Percentiles rank a stretch among this genome's conserved stretches.
phyloP scores from a whole-genome alignment of 352 stramenopile genomes.

The Albugo candida region DNA sequence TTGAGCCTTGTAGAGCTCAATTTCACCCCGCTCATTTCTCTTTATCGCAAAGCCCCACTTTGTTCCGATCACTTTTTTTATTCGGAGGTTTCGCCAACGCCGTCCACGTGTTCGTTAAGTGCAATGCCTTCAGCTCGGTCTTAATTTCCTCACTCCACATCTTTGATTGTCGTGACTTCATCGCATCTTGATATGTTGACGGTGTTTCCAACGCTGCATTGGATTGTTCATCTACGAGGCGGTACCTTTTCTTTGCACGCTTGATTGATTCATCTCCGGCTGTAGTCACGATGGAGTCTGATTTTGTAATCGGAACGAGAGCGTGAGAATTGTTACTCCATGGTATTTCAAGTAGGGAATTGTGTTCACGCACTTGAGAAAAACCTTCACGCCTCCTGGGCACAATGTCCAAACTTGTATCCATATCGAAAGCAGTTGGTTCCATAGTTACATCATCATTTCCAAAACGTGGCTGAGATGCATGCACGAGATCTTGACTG shows the following conservation, averaged over 20 bases:
- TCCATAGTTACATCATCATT: no score
- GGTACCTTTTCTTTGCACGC: no score
- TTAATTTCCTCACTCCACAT: conserved; percentile 2
- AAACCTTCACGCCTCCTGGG: no score
- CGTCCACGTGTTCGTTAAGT: conserved; percentile 9
- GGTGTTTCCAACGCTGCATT: not conserved
- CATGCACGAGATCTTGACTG: no score
- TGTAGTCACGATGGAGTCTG: no score
- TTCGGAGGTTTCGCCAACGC: not conserved
- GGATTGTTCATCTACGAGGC: no score
- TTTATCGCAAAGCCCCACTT: conserved; percentile 8
- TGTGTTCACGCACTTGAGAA: no score
- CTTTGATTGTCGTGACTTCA: not conserved
- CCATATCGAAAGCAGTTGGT: not conserved
- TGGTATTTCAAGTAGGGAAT: no score
- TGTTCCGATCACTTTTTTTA: conserved; percentile 1
- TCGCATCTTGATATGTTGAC: not conserved
- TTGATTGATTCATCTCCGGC: no score
- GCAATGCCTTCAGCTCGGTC: conserved; percentile 1
- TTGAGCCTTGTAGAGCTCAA: conserved; percentile 12
- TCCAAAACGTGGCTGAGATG: no score
- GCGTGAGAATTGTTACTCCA: no score
- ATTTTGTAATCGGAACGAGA: no score
- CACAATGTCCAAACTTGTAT: not conserved
- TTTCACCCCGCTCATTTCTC: conserved; percentile 1